Conservation (phyloP, 257 asterid species). For the Echium plantagineum region DNA sequence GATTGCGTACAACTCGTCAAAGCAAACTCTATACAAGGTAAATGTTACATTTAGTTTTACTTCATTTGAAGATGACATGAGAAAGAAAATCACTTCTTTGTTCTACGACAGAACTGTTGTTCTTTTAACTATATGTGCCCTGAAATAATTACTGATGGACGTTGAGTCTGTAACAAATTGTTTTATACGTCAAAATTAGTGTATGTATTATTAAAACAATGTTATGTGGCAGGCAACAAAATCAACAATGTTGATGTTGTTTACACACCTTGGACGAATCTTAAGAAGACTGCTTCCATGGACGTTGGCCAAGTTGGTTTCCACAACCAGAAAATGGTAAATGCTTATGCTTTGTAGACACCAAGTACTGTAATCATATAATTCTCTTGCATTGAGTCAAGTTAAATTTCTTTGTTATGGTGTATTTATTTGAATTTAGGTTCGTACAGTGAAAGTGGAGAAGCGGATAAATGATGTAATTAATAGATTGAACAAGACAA, state of each 20-base stretch:
- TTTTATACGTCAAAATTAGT: not conserved
- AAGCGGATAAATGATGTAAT: conserved; percentile 85
- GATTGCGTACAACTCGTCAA: conserved; percentile 96
- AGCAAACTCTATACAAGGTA: conserved; percentile 98
- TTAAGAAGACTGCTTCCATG: conserved; percentile 93
- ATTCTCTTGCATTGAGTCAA: conserved; percentile 5
- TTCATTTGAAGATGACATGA: not conserved
- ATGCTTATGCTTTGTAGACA: conserved; percentile 9
- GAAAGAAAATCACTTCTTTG: not conserved
- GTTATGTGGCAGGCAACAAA: conserved; percentile 63
- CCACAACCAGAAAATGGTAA: conserved; percentile 77
- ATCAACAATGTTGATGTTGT: conserved; percentile 86
- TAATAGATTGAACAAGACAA: conserved; percentile 85
- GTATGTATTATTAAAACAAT: not conserved
- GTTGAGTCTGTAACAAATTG: not conserved
- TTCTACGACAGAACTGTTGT: not conserved
- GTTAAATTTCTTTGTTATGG: conserved; percentile 8
- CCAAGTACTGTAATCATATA: no score
- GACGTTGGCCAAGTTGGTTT: conserved; percentile 99
- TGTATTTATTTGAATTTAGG: conserved; percentile 29
- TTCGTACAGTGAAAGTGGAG: conserved; percentile 81
- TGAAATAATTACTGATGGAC: not conserved
- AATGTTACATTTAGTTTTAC: conserved; percentile 10
- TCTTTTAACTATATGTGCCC: not conserved
- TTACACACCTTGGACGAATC: conserved; percentile 97